Base-by-base conservation (phyloP, 371 early-diverging fungal species). In the Lichtheimia ramosa region DNA sequence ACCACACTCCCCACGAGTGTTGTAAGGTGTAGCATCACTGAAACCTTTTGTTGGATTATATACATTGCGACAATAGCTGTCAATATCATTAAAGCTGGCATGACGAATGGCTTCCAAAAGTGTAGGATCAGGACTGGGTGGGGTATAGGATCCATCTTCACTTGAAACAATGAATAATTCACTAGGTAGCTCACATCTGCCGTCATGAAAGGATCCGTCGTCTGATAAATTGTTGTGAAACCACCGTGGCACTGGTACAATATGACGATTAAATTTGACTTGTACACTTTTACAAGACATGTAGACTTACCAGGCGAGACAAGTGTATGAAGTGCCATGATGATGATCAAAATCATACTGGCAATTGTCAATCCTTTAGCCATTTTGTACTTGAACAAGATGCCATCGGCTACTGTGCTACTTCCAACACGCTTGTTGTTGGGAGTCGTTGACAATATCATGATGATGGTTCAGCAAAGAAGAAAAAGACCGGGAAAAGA, bases 81-180 rank as follows among this genome's bases (percentile, higher is more conserved):
- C 52, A 25, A 63, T 42, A 40, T 71, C 71, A 6, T 61, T 56
- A 6, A 20, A 14, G 10, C 56, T n/a, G 13, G 63, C 67, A 10
- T 28, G 40, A 0, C 42, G 50, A 46, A 74, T 18, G n/a, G 66
- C 62, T 21, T 66, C 54, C 2, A 66, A 34, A 8, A 74, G 53
- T 39, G 69, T 63, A 16, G 43, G 16, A 46, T 74, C 63, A 18
- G 71, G 71, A 21, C 51, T 34, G 16, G 75, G 71, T n/a, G 75
- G 75, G 8, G 71, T 69, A 48, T 71, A 74, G 2, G 59, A 52
- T 3, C 63, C 71, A 23, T 71, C 71, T 60, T 68, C 65, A 13
- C 63, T 64, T 34, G 41, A 27, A 14, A 65, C 61, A 40, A 74
- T 63, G 5, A 28, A 54, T 5, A 74, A 43, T 39, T 60, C 56